Evolutionary conservation across 169 alveolate genomes (phyloP).

Genomic region (Plasmodium ovale): DNA sequence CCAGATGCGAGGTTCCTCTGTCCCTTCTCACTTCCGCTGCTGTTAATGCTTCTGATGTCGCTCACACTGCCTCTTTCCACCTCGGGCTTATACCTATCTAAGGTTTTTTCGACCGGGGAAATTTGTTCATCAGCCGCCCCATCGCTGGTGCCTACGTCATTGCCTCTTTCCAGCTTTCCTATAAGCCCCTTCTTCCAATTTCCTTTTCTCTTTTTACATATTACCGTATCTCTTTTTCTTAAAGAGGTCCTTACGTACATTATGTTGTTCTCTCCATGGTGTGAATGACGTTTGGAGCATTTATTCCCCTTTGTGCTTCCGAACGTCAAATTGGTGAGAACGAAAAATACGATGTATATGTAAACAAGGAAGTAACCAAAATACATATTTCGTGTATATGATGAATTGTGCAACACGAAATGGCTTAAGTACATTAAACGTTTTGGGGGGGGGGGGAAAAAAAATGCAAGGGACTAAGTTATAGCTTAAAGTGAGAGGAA

Average conservation of each 20-base stretch:
- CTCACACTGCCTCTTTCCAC: background rate
- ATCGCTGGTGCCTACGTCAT: background rate
- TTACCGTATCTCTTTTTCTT: background rate
- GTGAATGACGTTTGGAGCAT: background rate
- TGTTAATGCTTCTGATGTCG: background rate
- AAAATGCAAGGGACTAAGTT: too few species aligned
- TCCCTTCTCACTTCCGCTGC: background rate
- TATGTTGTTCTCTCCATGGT: background rate
- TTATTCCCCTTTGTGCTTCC: background rate
- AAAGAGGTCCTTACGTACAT: background rate
- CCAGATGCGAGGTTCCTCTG: background rate
- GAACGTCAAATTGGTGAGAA: background rate
- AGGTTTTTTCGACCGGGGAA: background rate
- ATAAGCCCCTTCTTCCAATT: background rate
- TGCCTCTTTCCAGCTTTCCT: background rate
- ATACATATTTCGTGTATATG: constrained; percentile 21
- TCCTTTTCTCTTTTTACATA: background rate
- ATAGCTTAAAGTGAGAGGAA: too few species aligned
- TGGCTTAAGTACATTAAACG: background rate
- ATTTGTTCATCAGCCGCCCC: background rate
- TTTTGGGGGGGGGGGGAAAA: too few species aligned
- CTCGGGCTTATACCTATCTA: background rate
- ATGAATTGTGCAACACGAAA: too few species aligned
- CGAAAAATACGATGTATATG: background rate
- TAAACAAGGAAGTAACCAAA: background rate